These are phyloP conservation scores for Xylariaceae sp. DNA, from an alignment of 2,329 filamentous ascomycete species.

Conservation along the genomic window DNA sequence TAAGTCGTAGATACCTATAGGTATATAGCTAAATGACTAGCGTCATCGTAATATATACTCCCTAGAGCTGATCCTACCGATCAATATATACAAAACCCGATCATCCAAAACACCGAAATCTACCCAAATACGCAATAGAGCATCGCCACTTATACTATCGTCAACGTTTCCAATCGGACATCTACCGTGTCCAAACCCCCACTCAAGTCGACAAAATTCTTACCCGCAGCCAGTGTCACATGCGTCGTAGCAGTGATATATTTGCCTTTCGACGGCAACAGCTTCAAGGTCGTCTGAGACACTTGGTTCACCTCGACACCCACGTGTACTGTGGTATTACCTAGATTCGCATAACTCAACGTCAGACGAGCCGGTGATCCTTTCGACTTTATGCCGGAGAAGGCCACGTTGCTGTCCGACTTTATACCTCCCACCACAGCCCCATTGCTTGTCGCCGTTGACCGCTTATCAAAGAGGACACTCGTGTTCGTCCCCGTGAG, in stretches of 20 bases:
- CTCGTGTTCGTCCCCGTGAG: conserved; percentile 35
- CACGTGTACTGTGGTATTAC: conserved; percentile 25
- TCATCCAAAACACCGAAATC: no score
- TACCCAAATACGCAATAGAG: no score
- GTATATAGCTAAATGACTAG: no score
- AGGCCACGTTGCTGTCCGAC: conserved; percentile 38
- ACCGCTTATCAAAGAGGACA: conserved; percentile 35
- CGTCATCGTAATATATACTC: no score
- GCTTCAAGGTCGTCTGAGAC: conserved; percentile 18
- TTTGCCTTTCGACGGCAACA: conserved; percentile 28
- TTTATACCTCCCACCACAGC: conserved; percentile 37
- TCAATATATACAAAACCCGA: no score
- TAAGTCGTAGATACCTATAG: no score
- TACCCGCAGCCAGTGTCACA: conserved; percentile 35
- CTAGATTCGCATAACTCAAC: conserved; percentile 36
- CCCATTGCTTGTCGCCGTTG: conserved; percentile 33
- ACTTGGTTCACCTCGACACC: conserved; percentile 39
- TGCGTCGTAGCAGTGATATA: conserved; percentile 27
- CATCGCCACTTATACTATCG: conserved; percentile 8
- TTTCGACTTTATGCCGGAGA: conserved; percentile 38
- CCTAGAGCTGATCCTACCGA: no score
- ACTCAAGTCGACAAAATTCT: conserved; percentile 39
- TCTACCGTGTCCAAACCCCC: conserved; percentile 32
- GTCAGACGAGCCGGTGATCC: conserved; percentile 23
- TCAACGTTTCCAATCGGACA: conserved; percentile 37